A percentile compares a stretch with the other conserved stretches of the same genome.
Conservation (phyloP, 2,329 filamentous ascomycete species). For the Elsinoe ampelina region DNA sequence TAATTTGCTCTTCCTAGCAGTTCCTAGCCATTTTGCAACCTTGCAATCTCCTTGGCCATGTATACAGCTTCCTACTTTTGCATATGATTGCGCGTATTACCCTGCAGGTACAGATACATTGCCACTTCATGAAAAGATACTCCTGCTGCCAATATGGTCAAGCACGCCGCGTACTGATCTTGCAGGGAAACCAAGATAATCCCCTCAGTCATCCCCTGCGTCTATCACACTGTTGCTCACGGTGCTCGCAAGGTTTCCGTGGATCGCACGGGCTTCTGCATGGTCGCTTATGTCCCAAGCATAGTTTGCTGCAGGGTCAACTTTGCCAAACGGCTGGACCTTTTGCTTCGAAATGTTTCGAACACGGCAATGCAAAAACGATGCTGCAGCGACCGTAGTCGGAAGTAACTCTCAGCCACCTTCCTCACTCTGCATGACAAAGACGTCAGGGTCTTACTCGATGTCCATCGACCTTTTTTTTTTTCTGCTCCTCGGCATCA, state of each 20-base stretch:
- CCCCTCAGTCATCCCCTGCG: not conserved
- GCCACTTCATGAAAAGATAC: not conserved
- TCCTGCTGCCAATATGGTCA: not conserved
- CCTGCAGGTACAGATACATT: not conserved
- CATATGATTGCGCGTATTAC: not conserved
- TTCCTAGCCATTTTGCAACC: not conserved
- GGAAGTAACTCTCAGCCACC: not conserved
- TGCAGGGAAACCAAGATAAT: not conserved
- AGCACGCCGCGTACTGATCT: not conserved
- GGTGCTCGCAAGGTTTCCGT: not conserved
- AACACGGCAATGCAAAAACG: no score
- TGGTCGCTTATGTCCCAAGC: not conserved
- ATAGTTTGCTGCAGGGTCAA: not conserved
- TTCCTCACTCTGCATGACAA: not conserved
- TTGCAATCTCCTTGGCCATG: no score
- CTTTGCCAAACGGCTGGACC: no score
- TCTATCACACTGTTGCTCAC: not conserved
- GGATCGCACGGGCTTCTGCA: not conserved
- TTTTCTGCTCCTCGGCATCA: not conserved
- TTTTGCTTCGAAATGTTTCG: no score
- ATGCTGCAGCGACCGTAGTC: not conserved
- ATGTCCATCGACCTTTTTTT: not conserved
- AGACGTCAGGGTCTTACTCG: not conserved
- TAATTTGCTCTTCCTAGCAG: not conserved
- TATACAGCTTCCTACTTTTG: no score